A percentile compares a stretch with the other conserved stretches of the same genome.
Conservation (phyloP, 192 early-diverging fungal species). For the Dissophora ornata region DNA sequence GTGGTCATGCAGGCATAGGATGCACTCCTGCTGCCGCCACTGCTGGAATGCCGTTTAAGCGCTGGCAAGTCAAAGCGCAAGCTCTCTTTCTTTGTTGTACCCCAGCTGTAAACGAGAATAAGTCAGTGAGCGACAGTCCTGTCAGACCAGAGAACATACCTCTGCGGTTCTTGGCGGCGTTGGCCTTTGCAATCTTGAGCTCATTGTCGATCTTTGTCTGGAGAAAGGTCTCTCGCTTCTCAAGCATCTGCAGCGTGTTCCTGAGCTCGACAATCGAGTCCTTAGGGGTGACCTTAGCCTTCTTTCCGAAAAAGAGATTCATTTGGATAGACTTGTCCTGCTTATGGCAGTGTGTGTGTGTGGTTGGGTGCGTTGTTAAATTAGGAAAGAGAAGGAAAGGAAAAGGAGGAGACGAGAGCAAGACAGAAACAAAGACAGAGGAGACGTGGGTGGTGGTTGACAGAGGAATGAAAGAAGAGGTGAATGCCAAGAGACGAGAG, state of each 20-base stretch:
- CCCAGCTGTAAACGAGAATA: too few relatives aligned
- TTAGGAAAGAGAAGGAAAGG: neutral
- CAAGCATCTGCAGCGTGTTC: conserved; percentile 92
- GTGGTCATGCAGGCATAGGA: too few relatives aligned
- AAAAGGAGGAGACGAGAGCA: too few relatives aligned
- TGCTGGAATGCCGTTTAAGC: too few relatives aligned
- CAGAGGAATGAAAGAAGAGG: neutral
- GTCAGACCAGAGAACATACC: conserved; percentile 61
- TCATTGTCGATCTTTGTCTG: conserved; percentile 89
- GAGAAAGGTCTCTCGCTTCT: conserved; percentile 92
- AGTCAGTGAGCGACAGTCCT: too few relatives aligned
- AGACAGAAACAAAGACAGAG: neutral
- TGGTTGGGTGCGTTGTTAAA: neutral
- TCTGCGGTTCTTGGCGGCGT: conserved; percentile 93
- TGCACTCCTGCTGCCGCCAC: too few relatives aligned
- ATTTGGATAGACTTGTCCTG: conserved; percentile 47
- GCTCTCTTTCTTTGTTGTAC: too few relatives aligned
- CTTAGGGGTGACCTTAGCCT: conserved; percentile 82
- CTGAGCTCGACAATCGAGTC: conserved; percentile 94
- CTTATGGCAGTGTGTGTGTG: neutral
- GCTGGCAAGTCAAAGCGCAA: conserved; percentile 8
- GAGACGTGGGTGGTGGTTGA: neutral
- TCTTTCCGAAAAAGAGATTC: conserved; percentile 79
- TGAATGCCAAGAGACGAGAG: neutral
- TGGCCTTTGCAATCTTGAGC: conserved; percentile 84